Evolutionary conservation across 202 grass and related monocot genomes (phyloP).

Genomic region (Dendrocalamus latiflorus): DNA sequence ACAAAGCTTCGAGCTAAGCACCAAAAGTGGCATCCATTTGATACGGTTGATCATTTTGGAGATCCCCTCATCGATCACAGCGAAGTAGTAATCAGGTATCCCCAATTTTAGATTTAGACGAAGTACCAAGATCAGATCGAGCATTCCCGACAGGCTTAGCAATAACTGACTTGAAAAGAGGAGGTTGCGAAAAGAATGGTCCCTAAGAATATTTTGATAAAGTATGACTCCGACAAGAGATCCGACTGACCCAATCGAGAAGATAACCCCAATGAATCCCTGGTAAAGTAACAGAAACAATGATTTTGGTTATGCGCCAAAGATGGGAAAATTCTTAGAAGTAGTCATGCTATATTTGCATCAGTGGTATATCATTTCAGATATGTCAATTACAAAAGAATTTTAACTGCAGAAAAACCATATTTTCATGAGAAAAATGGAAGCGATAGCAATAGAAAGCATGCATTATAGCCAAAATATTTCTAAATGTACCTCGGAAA

Average conservation of each 20-base stretch:
- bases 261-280: conserved; percentile 91
- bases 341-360: background rate
- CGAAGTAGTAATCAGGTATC: conserved; percentile 88
- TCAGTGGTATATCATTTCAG: background rate
- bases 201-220: conserved; percentile 76
- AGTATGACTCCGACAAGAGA: conserved; percentile 77
- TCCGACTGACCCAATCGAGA: conserved; percentile 70
- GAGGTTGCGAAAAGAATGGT: conserved; percentile 51
- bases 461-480: background rate
- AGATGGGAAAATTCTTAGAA: background rate
- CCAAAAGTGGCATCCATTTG: conserved; percentile 92
- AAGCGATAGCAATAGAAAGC: background rate
- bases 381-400: background rate
- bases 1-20: conserved; percentile 84
- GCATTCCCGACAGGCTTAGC: conserved; percentile 71
- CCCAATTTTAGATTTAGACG: conserved; percentile 73
- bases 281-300: conserved; percentile 21
- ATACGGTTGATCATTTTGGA: conserved; percentile 73
- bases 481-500: conserved; percentile 62
- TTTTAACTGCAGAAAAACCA: background rate
- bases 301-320: background rate
- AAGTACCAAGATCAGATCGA: conserved; percentile 80
- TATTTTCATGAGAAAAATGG: background rate
- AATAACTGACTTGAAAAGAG: conserved; percentile 85
- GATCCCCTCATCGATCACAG: conserved; percentile 72